Base-by-base conservation (phyloP, 768 basidiomycete species). In the Kockovaella imperatae region DNA sequence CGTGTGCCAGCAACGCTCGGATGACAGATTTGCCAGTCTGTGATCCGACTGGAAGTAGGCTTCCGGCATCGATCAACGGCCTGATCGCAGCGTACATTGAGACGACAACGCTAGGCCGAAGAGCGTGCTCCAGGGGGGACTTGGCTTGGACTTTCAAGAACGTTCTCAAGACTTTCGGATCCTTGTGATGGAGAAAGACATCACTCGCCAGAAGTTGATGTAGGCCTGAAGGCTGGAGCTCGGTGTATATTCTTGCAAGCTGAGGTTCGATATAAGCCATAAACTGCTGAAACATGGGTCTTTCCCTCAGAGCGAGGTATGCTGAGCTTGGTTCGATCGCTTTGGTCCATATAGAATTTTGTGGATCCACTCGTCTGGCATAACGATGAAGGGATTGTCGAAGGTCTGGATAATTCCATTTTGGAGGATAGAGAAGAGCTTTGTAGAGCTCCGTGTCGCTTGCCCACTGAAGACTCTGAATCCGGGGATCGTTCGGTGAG, bases 201-300 rank as follows among this genome's bases (percentile, higher is more conserved):
- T 59, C 58, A 11, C 51, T 50, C 1, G 50, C 58, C 5, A 59
- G 43, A 6, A 56, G 25, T 25, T 56, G 44, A 29, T 56, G 54
- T 26, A 47, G 20, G 2, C 44, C 47, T 7, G 35, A 28, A 13
- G 50, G 6, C 18, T 41, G 31, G 15, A 51, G 44, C 11, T 7
- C 20, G 3, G 23, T 25, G 26, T 45, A 51, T 21, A 51, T 23
- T 13, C 36, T 45, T 10, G 15, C 20, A 7, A 56, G 32, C 23
- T 25, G 35, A 2, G 46, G 46, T 14, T 35, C 29, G 15, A 56
- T 18, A 25, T 43, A 35, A 20, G 40, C 35, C 20, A 56, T 43
- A 49, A 52, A 59, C 17, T 35, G 43, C 17, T 47, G 42, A 26
- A 56, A 59, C 1, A 42, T 50, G 14, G 48, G 42, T 42, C 58